Evolutionary conservation across 2,329 filamentous ascomycete species (phyloP).

Genomic region (Lachnellula subtilissima): DNA sequence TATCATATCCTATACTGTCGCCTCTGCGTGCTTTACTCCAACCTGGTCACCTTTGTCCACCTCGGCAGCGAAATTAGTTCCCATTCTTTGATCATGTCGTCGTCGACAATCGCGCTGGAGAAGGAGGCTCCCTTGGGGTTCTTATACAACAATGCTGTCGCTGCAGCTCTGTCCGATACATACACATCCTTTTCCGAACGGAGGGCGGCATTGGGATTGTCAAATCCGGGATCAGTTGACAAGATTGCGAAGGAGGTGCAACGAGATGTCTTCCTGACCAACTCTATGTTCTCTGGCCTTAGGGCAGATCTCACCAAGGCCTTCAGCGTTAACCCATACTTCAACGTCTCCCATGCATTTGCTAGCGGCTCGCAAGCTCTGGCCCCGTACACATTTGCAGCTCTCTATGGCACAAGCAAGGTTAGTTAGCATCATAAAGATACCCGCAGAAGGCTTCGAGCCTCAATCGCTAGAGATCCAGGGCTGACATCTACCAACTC

Average conservation of each 20-base stretch:
- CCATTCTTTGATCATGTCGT: conserved; percentile 4
- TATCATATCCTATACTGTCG: too few relatives aligned
- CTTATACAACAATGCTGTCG: conserved; percentile 69
- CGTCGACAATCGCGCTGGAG: conserved; percentile 29
- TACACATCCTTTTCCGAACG: conserved; percentile 78
- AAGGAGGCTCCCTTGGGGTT: conserved; percentile 55
- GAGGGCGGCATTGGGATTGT: conserved; percentile 80
- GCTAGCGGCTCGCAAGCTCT: conserved; percentile 84
- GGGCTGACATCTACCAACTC: conserved; percentile 19
- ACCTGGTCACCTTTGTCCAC: conserved; percentile 1
- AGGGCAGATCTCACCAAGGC: conserved; percentile 95
- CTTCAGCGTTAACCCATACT: conserved; percentile 88
- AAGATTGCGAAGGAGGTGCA: conserved; percentile 86
- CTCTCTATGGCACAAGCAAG: conserved; percentile 88
- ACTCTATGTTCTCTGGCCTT: conserved; percentile 94
- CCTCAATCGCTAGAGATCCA: neutral
- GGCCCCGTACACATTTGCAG: conserved; percentile 92
- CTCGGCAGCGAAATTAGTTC: neutral
- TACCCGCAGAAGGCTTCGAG: neutral
- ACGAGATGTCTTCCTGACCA: conserved; percentile 92
- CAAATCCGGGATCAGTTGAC: conserved; percentile 91
- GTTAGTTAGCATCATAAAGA: conserved; percentile 47
- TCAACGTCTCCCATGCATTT: conserved; percentile 97
- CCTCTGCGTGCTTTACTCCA: neutral
- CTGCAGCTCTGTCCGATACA: conserved; percentile 66